A percentile compares a stretch with the other conserved stretches of the same genome.
These are phyloP conservation scores for Pyrenula aspistea DNA, from an alignment of 495 filamentous ascomycete genomes.

Conservation along the genomic window DNA sequence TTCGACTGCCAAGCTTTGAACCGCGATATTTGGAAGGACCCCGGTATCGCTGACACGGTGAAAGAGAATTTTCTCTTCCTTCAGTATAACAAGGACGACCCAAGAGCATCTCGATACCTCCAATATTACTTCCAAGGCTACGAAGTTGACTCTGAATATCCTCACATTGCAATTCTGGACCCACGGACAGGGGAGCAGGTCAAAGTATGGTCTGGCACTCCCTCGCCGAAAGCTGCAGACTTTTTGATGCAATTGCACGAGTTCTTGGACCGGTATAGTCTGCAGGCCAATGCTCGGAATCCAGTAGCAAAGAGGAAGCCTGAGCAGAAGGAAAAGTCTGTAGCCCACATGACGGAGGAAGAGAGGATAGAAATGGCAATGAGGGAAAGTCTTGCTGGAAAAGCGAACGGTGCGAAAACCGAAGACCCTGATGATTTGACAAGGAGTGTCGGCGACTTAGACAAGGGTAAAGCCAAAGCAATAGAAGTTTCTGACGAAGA, in stretches of 20 bases:
- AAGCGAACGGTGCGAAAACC: conserved; percentile 26
- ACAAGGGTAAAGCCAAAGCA: conserved; percentile 46
- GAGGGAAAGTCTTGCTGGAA: conserved; percentile 57
- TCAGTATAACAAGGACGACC: conserved; percentile 77
- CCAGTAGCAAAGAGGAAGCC: conserved; percentile 75
- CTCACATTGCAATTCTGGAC: conserved; percentile 91
- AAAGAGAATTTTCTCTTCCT: conserved; percentile 91
- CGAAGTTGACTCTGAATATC: conserved; percentile 68
- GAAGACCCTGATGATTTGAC: conserved; percentile 83
- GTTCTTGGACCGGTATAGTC: conserved; percentile 89
- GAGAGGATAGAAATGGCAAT: conserved; percentile 92
- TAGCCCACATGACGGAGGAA: conserved; percentile 88
- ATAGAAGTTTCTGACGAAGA: conserved; percentile 23
- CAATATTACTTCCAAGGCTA: conserved; percentile 77
- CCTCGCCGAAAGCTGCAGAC: conserved; percentile 62
- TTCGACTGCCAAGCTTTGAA: conserved; percentile 92
- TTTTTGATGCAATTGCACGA: conserved; percentile 88
- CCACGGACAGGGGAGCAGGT: conserved; percentile 94
- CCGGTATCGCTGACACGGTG: conserved; percentile 62
- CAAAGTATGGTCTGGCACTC: conserved; percentile 83
- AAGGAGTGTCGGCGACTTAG: conserved; percentile 39
- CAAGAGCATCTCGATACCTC: conserved; percentile 62
- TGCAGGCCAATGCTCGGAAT: conserved; percentile 78
- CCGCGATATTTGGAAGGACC: conserved; percentile 88
- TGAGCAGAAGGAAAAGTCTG: conserved; percentile 53